Evolutionary conservation across 164 flowering plant genomes (phyloP).

Genomic region (Vitis rupestris): DNA sequence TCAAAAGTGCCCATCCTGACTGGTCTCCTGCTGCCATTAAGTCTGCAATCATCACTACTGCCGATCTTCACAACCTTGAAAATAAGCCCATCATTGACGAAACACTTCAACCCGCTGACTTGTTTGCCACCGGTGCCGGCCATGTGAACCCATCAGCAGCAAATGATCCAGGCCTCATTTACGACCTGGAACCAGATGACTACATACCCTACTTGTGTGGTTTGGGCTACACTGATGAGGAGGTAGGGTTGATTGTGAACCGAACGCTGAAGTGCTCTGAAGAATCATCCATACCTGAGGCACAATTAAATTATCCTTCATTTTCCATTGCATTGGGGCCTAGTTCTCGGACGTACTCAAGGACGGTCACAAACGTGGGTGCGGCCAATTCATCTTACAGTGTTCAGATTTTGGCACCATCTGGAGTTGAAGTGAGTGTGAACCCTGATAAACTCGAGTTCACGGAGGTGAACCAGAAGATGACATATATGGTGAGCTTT

Average conservation of each 20-base stretch:
- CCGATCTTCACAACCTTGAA: constrained; percentile 27
- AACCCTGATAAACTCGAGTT: constrained; percentile 16
- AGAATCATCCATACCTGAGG: constrained; percentile 22
- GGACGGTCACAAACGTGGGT: constrained; percentile 48
- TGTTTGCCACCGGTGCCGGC: constrained; percentile 51
- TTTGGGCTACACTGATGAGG: constrained; percentile 29
- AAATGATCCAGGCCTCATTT: constrained; percentile 49
- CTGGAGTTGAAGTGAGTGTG: constrained; percentile 19
- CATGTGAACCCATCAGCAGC: constrained; percentile 56
- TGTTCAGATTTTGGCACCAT: constrained; percentile 2
- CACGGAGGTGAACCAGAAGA: constrained; percentile 21
- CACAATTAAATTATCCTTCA: constrained; percentile 52
- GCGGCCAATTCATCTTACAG: constrained; percentile 17
- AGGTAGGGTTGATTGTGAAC: constrained; percentile 27
- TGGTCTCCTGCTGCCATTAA: constrained; percentile 65
- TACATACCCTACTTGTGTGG: constrained; percentile 57
- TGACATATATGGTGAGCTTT: constrained; percentile 26
- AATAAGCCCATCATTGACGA: constrained; percentile 35
- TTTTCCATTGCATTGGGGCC: constrained; percentile 30
- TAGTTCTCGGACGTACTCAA: constrained; percentile 18
- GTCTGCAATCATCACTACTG: constrained; percentile 63
- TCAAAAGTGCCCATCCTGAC: constrained; percentile 50
- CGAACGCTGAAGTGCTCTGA: constrained; percentile 24
- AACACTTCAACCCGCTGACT: constrained; percentile 23
- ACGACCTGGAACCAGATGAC: constrained; percentile 45